These are phyloP conservation scores for Blastobotrys terrestris DNA, from an alignment of 805 yeast species.

Conservation along the genomic window DNA sequence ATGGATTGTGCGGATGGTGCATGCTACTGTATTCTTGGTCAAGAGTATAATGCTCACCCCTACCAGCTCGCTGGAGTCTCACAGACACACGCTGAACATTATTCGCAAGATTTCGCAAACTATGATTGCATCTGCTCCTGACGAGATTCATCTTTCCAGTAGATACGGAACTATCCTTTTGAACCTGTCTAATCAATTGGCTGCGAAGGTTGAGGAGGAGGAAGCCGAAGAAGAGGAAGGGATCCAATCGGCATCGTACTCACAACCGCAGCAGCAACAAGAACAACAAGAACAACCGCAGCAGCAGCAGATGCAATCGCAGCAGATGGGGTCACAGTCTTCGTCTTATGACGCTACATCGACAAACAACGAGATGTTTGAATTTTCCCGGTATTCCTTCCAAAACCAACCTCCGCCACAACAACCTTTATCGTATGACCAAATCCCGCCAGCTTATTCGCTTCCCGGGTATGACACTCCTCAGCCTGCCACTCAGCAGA, in stretches of 20 bases:
- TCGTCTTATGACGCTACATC: neutral
- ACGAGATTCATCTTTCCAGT: slow-evolving; percentile 77
- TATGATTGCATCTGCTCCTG: slow-evolving; percentile 78
- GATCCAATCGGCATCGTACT: neutral
- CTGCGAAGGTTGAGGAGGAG: slow-evolving; percentile 1
- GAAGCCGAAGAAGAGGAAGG: slow-evolving; percentile 1
- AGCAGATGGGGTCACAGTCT: neutral
- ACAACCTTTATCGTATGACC: neutral
- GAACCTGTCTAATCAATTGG: slow-evolving; percentile 41
- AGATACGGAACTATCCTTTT: slow-evolving; percentile 50
- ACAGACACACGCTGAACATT: slow-evolving; percentile 46
- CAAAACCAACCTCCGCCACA: neutral
- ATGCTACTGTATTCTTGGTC: slow-evolving; percentile 85
- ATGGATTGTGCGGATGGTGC: slow-evolving; percentile 80
- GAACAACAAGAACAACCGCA: neutral
- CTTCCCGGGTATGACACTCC: neutral
- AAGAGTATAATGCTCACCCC: slow-evolving; percentile 52
- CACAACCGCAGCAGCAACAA: neutral
- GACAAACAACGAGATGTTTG: slow-evolving; percentile 1
- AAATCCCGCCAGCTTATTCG: neutral
- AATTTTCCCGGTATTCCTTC: slow-evolving; percentile 4
- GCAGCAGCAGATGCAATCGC: neutral
- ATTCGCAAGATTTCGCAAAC: slow-evolving; percentile 69
- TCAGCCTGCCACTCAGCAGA: slow-evolving; percentile 1
- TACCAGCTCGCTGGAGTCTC: slow-evolving; percentile 16